These are phyloP conservation scores for Acacia pycnantha DNA, from an alignment of 331 rosid genomes.

Conservation along the genomic window DNA sequence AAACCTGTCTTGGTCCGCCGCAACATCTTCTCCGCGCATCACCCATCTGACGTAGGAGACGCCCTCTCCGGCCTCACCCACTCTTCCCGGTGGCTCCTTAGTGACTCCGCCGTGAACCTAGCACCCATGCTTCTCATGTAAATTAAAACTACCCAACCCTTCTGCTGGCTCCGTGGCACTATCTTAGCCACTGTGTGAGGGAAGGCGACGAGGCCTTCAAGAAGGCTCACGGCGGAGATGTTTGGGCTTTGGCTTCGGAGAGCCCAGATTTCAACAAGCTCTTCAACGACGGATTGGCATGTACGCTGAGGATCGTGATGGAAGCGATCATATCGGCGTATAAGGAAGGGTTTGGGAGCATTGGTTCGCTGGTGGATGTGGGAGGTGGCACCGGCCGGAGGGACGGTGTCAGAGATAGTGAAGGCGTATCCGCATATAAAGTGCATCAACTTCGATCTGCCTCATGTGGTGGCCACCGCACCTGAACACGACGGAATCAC, in stretches of 20 bases:
- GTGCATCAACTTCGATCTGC: constrained; percentile 49
- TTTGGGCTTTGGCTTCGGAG: constrained; percentile 40
- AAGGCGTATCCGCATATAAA: constrained; percentile 40
- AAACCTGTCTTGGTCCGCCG: constrained; percentile 45
- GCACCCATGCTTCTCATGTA: constrained; percentile 39
- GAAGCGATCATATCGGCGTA: constrained; percentile 25
- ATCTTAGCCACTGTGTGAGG: constrained; percentile 32
- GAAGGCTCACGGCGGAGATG: constrained; percentile 36
- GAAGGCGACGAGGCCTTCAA: constrained; percentile 32
- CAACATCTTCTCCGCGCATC: too few relatives aligned
- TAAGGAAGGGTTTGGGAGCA: constrained; percentile 29
- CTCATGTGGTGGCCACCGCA: constrained; percentile 39
- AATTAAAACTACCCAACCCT: constrained; percentile 24
- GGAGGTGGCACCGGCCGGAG: constrained; percentile 63
- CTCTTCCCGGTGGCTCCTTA: background rate
- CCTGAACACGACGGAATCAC: constrained; percentile 34
- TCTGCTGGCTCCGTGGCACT: constrained; percentile 45
- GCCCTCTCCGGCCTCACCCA: too few relatives aligned
- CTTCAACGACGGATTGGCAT: constrained; percentile 48
- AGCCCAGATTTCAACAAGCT: constrained; percentile 37
- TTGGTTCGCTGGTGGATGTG: constrained; percentile 42
- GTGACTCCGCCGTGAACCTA: constrained; percentile 28
- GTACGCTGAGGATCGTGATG: constrained; percentile 32
- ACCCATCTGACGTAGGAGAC: too few relatives aligned
- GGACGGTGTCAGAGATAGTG: constrained; percentile 35